Percentiles rank a stretch among this genome's conserved stretches.
Conservation (phyloP, 2,329 filamentous ascomycete species). For the Sclerotiophoma versabilis region DNA sequence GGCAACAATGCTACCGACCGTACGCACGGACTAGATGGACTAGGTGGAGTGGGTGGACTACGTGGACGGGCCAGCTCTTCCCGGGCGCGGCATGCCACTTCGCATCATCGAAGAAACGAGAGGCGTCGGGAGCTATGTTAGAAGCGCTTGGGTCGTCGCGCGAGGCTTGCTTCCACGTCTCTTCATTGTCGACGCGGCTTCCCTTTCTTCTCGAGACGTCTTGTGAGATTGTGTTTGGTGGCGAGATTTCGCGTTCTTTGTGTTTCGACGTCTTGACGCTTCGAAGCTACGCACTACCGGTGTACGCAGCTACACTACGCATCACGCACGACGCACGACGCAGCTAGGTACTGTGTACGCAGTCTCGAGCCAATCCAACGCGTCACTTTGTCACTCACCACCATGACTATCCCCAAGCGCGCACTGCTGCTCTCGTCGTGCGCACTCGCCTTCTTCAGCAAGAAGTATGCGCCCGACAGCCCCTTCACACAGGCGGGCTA, state of each 20-base stretch:
- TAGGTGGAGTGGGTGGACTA: not conserved
- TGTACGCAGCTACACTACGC: too few relatives aligned
- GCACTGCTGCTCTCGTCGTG: conserved; percentile 33
- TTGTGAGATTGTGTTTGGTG: not conserved
- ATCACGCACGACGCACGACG: too few relatives aligned
- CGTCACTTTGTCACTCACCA: conserved; percentile 4
- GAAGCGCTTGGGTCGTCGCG: not conserved
- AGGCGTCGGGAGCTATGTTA: conserved; percentile 14
- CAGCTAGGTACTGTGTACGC: too few relatives aligned
- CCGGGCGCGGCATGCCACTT: not conserved
- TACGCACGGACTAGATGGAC: not conserved
- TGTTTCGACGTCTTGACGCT: too few relatives aligned
- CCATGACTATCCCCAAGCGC: conserved; percentile 42
- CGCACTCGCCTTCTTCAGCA: conserved; percentile 38
- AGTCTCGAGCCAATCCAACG: not conserved
- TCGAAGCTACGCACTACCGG: too few relatives aligned
- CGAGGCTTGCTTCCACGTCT: conserved; percentile 2
- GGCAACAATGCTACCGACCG: conserved; percentile 8
- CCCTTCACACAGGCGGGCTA: conserved; percentile 40
- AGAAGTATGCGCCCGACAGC: conserved; percentile 44
- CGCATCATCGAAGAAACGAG: conserved; percentile 20
- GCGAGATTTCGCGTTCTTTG: too few relatives aligned
- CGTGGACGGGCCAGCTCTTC: conserved; percentile 3
- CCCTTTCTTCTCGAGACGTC: not conserved
- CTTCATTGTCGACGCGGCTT: not conserved